Percentiles rank a stretch among this genome's conserved stretches.
These are phyloP conservation scores for Penicillium carneum DNA, from an alignment of 2,329 filamentous ascomycete species.

Conservation along the genomic window DNA sequence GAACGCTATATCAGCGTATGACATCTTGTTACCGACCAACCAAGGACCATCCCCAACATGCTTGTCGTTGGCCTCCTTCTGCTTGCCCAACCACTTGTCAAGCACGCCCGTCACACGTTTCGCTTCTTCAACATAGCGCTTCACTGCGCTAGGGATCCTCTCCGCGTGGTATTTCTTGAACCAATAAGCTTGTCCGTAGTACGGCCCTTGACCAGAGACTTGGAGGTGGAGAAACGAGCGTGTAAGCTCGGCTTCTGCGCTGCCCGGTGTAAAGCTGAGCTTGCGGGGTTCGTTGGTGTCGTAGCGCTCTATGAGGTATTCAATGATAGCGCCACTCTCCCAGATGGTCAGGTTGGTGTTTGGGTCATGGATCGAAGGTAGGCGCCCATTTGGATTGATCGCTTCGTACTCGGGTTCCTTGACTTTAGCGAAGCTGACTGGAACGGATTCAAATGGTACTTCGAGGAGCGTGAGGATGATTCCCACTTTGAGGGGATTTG, in stretches of 20 bases:
- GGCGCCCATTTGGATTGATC: conserved; percentile 47
- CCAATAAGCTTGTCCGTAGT: conserved; percentile 58
- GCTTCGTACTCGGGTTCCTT: conserved; percentile 41
- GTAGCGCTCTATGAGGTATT: conserved; percentile 56
- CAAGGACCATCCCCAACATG: conserved; percentile 33
- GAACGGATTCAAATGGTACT: conserved; percentile 41
- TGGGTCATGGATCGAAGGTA: conserved; percentile 47
- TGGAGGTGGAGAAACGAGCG: conserved; percentile 59
- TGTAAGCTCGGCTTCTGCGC: conserved; percentile 48
- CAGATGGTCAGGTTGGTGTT: conserved; percentile 52
- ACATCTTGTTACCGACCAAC: conserved; percentile 53
- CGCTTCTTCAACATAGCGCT: conserved; percentile 55
- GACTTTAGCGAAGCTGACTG: conserved; percentile 33
- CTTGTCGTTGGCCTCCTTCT: conserved; percentile 8
- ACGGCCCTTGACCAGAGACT: conserved; percentile 57
- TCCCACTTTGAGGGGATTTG: conserved; percentile 39
- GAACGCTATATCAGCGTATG: conserved; percentile 53
- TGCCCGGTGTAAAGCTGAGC: conserved; percentile 46
- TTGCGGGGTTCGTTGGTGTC: conserved; percentile 47
- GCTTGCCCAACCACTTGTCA: conserved; percentile 48
- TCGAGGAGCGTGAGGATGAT: conserved; percentile 44
- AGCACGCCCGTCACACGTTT: conserved; percentile 55
- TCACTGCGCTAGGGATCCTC: conserved; percentile 49
- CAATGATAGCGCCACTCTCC: conserved; percentile 56
- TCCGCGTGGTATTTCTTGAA: conserved; percentile 52